A percentile compares a stretch with the other conserved stretches of the same genome.
phyloP scores from a whole-genome alignment of 257 asterid species.

The Gentiana dahurica region DNA sequence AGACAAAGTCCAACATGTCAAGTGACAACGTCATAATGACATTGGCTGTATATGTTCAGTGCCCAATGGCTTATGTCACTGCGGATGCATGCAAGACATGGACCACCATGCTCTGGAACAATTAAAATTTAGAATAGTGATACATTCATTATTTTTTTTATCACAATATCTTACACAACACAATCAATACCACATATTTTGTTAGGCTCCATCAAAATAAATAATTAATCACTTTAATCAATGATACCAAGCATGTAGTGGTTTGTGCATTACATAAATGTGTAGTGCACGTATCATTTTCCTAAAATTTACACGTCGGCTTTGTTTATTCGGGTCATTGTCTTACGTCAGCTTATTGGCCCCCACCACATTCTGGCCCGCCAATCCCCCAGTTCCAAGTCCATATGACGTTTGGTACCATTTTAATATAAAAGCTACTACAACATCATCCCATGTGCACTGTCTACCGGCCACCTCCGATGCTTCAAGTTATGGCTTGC shows the following conservation, averaged over 20 bases:
- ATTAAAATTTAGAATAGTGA: not conserved
- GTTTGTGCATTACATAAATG: no score
- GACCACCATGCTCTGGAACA: not conserved
- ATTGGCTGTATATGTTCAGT: slow-evolving; percentile 1
- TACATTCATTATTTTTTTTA: no score
- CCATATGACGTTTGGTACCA: slow-evolving; percentile 19
- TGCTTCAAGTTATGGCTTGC: not conserved
- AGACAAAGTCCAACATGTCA: slow-evolving; percentile 17
- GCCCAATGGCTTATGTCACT: slow-evolving; percentile 11
- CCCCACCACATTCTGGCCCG: slow-evolving; percentile 1
- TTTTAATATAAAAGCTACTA: slow-evolving; percentile 4
- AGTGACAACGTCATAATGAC: slow-evolving; percentile 12
- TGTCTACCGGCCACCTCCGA: slow-evolving; percentile 1
- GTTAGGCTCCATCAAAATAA: no score
- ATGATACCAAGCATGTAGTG: no score
- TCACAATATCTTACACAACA: no score
- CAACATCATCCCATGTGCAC: slow-evolving; percentile 25
- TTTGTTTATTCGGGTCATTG: not conserved
- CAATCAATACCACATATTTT: no score
- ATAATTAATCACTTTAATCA: no score
- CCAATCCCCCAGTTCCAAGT: slow-evolving; percentile 4
- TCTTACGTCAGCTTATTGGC: slow-evolving; percentile 14
- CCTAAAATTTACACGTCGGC: slow-evolving; percentile 13
- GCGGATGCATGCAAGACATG: not conserved
- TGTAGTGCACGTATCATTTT: no score